These are phyloP conservation scores for Waltergamsia citrina DNA, from an alignment of 2,329 filamentous ascomycete species.

Conservation along the genomic window DNA sequence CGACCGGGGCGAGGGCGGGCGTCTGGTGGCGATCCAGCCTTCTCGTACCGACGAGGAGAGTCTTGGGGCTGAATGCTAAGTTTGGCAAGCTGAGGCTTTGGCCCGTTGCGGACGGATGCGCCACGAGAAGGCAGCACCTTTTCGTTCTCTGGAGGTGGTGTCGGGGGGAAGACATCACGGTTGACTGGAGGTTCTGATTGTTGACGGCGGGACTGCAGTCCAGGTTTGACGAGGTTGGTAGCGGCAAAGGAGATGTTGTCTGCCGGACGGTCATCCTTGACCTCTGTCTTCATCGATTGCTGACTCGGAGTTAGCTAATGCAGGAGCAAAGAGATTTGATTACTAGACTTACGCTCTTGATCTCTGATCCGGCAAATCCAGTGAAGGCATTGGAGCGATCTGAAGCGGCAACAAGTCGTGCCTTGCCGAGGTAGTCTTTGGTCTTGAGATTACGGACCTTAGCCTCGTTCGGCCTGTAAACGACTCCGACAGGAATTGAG, in stretches of 20 bases:
- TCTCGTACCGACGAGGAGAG: slow-evolving; percentile 45
- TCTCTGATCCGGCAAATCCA: slow-evolving; percentile 70
- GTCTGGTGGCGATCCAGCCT: slow-evolving; percentile 34
- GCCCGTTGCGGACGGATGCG: slow-evolving; percentile 51
- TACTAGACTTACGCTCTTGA: slow-evolving; percentile 54
- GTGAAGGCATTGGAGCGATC: slow-evolving; percentile 74
- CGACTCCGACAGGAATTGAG: slow-evolving; percentile 89
- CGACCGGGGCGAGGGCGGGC: slow-evolving; percentile 25
- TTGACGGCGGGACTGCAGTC: slow-evolving; percentile 69
- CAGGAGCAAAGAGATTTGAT: background rate
- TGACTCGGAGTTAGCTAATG: background rate
- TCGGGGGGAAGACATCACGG: slow-evolving; percentile 88
- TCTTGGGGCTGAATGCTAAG: slow-evolving; percentile 51
- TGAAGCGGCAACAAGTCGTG: slow-evolving; percentile 82
- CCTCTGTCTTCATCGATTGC: slow-evolving; percentile 39
- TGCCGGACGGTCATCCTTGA: slow-evolving; percentile 69
- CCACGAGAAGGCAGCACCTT: slow-evolving; percentile 42
- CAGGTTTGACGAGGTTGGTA: slow-evolving; percentile 84
- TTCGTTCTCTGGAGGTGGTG: slow-evolving; percentile 88
- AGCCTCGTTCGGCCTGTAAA: slow-evolving; percentile 92
- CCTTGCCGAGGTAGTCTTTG: slow-evolving; percentile 95
- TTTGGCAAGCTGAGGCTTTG: slow-evolving; percentile 51
- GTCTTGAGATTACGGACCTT: slow-evolving; percentile 98
- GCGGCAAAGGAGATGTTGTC: slow-evolving; percentile 88
- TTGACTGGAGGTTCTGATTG: slow-evolving; percentile 71